Base-by-base conservation (phyloP, 2,329 filamentous ascomycete species). In the Fusarium setosum region DNA sequence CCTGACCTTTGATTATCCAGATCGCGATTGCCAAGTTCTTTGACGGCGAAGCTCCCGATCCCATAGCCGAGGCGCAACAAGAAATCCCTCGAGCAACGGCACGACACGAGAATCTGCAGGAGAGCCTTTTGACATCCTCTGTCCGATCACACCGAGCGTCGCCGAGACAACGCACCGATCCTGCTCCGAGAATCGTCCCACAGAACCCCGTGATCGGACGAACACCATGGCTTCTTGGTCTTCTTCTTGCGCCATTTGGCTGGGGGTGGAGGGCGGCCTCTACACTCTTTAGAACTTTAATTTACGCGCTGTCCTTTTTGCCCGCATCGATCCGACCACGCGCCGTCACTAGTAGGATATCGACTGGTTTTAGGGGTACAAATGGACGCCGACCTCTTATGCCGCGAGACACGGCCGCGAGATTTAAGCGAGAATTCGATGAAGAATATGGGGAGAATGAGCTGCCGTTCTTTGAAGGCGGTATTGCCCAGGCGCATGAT, bases 1-100 rank as follows among this genome's bases (percentile, higher is more conserved):
- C 44, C 63, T 47, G 23, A 69, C 37, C 24, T 49, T 23, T 45
- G 50, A 9, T 57, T 40, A 18, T 56, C 5, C 75, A 97, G 90
- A 97, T 98, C 72, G 95, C 96, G 58, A 95, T 99, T 66, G 89
- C 96, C 67, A 96, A 96, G 75, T 98, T 98, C 86, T 99, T 97
- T 76, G 96, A 99, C 73, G 96, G 96, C 70, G 96, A 98, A 80
- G 91, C 91, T 4, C 87, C 93, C 47, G 93, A 97, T 75, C 91
- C 88, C 12, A 82, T 95, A 17, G 91, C 92, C 58, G 93, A 96
- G 80, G 92, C 90, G 47, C 84, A 86, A 8, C 84, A 90, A 61
- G 79, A 84, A n/a, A 83, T 88, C 35, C 89, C 90, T 17, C 87
- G 88, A 44, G 83, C 87, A 65, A 80, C 88, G 59, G 81, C 84